These are phyloP conservation scores for Grosmannia serpens DNA, from an alignment of 2,329 filamentous ascomycete genomes.

Conservation along the genomic window DNA sequence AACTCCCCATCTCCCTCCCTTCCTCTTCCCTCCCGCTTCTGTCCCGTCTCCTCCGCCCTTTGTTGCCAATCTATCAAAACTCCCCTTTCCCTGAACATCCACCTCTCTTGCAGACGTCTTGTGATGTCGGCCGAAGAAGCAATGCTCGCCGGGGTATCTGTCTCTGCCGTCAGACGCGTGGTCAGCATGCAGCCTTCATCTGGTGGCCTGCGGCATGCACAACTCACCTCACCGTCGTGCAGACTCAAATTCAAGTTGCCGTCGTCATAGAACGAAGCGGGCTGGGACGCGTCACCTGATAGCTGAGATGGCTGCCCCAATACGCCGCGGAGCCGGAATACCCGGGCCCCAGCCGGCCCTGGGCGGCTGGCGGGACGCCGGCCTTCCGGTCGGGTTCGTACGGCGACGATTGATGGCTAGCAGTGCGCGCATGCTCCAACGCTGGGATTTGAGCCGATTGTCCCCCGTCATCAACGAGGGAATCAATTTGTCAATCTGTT, in stretches of 20 bases:
- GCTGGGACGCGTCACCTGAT: conserved; percentile 49
- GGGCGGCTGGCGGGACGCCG: conserved; percentile 22
- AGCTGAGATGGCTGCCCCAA: conserved; percentile 30
- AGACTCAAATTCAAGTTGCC: conserved; percentile 36
- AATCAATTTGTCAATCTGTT: conserved; percentile 77
- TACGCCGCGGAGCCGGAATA: conserved; percentile 24
- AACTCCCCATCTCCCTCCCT: neutral
- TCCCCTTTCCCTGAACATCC: neutral
- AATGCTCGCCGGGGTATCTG: neutral
- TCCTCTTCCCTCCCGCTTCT: neutral
- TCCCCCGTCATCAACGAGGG: conserved; percentile 84
- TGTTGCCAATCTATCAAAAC: neutral
- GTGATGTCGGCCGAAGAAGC: neutral
- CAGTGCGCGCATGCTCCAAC: conserved; percentile 8
- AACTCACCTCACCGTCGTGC: neutral
- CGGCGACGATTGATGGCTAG: conserved; percentile 7
- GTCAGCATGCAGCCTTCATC: too few relatives aligned
- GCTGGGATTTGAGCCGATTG: conserved; percentile 48
- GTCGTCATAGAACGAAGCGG: conserved; percentile 59
- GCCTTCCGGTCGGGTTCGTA: neutral
- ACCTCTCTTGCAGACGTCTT: neutral
- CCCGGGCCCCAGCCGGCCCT: conserved; percentile 28
- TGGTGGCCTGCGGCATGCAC: too few relatives aligned
- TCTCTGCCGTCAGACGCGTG: neutral
- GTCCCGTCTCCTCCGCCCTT: neutral